Base-by-base conservation (phyloP, 2,329 filamentous ascomycete species). In the Talaromyces sp. region DNA sequence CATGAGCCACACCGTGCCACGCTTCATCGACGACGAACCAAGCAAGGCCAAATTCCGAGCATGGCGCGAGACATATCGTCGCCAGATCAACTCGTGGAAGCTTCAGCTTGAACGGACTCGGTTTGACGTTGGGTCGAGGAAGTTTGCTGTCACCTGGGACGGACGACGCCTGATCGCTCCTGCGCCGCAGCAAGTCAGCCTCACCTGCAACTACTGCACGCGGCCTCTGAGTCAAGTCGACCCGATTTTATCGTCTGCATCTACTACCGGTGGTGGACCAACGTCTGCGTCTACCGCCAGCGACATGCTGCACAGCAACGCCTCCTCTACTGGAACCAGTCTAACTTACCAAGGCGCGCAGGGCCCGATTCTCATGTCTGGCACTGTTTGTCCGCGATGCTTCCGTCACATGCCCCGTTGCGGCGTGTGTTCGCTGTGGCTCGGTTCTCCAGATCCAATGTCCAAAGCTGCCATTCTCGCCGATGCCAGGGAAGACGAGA, bases 331-430 rank as follows among this genome's bases (percentile, higher is more conserved):
- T 11, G n/a, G 35, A 17, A 54, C 56, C 26, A 52, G 56, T 32
- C 51, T 56, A 10, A 53, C 58, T 14, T 62, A 62, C 51, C 35
- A 53, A 32, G 60, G 60, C 17, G 57, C 52, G 21, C 56, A 59
- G 24, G 57, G 57, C 32, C 35, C 56, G n/a, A 62, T 62, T 10
- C 21, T 62, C 29, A 72, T 76, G 72, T 72, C 74, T 10, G 80
- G 84, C 1, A 84, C 83, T 1, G 76, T 84, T 1, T 88, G 85
- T 67, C 83, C 83, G 0, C 81, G 81, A 55, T 88, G 85, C 67
- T 82, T 81, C n/a, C 76, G 83, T 1, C 83, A 85, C 65, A 82
- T 88, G 79, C 85, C 85, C 2, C 78, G 85, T 3, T 88, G 85
- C 65, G 83, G 82, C 1, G 76, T 88, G 11, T 88, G 85, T 66